phyloP scores from a whole-genome alignment of 495 filamentous ascomycete species.

The Penicillium paradoxum region DNA sequence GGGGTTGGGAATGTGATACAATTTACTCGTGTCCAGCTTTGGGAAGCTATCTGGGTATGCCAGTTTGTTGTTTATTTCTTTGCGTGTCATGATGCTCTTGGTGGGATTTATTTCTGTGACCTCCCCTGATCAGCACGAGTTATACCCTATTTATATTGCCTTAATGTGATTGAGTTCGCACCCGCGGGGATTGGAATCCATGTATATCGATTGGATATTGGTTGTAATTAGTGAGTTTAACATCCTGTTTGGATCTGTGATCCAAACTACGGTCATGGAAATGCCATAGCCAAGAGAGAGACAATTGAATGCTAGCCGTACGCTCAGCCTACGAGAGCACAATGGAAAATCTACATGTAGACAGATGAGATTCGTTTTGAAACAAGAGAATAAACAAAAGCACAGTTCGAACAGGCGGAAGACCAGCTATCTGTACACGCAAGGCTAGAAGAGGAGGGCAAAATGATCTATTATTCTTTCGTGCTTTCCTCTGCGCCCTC shows the following conservation, averaged over 20 bases:
- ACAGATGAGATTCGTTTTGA: conserved; percentile 35
- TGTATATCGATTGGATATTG: not conserved
- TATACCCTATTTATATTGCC: not conserved
- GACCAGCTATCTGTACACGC: conserved; percentile 51
- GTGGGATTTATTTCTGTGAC: not conserved
- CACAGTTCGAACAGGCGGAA: conserved; percentile 41
- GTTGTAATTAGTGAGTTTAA: not conserved
- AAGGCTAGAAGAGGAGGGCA: conserved; percentile 27
- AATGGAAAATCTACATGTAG: conserved; percentile 21
- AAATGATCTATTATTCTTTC: conserved; percentile 26
- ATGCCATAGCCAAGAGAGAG: not conserved
- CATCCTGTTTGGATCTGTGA: not conserved
- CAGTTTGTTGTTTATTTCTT: not conserved
- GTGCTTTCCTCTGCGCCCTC: conserved; percentile 16
- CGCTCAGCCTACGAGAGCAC: conserved; percentile 3
- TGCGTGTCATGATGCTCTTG: not conserved
- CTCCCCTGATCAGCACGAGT: not conserved
- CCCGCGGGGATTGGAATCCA: not conserved
- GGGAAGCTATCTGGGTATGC: not conserved
- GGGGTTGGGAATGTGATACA: not conserved
- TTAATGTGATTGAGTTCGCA: not conserved
- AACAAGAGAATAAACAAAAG: conserved; percentile 30
- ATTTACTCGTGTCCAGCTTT: not conserved
- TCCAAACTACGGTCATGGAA: too few species aligned
- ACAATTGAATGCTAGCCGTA: not conserved